These are phyloP conservation scores for Boletus reticuloceps DNA, from an alignment of 768 basidiomycete genomes.

Conservation along the genomic window DNA sequence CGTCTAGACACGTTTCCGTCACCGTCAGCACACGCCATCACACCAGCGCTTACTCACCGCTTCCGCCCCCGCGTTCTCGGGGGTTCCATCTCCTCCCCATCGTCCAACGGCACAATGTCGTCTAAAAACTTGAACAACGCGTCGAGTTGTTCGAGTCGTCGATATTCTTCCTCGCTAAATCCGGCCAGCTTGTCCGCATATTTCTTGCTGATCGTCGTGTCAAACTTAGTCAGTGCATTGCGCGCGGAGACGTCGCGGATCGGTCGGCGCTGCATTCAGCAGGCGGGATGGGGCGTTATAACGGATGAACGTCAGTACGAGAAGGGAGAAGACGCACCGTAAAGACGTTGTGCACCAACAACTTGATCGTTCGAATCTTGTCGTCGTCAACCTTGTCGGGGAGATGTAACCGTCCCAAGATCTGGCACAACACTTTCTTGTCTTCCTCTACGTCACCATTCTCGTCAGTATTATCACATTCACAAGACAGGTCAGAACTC, in stretches of 20 bases:
- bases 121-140: slow-evolving; percentile 71
- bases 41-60: slow-evolving; percentile 33
- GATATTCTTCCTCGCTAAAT: slow-evolving; percentile 70
- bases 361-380: slow-evolving; percentile 59
- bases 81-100: slow-evolving; percentile 49
- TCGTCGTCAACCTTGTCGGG: slow-evolving; percentile 71
- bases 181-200: slow-evolving; percentile 68
- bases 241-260: slow-evolving; percentile 55
- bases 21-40: too few species aligned
- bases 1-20: slow-evolving; percentile 39
- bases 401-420: slow-evolving; percentile 60
- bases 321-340: slow-evolving; percentile 2
- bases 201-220: slow-evolving; percentile 61
- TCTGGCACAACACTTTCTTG: slow-evolving; percentile 61
- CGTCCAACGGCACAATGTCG: slow-evolving; percentile 66
- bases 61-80: slow-evolving; percentile 43
- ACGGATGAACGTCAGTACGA: background rate
- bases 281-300: background rate
- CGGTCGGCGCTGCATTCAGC: slow-evolving; percentile 48
- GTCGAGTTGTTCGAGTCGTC: slow-evolving; percentile 59
- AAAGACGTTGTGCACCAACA: slow-evolving; percentile 49
- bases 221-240: slow-evolving; percentile 74
- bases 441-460: slow-evolving; percentile 41
- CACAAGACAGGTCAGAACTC: slow-evolving; percentile 22
- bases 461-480: background rate